phyloP scores from a whole-genome alignment of 345 rosid species.

The Eutrema yunnanense region DNA sequence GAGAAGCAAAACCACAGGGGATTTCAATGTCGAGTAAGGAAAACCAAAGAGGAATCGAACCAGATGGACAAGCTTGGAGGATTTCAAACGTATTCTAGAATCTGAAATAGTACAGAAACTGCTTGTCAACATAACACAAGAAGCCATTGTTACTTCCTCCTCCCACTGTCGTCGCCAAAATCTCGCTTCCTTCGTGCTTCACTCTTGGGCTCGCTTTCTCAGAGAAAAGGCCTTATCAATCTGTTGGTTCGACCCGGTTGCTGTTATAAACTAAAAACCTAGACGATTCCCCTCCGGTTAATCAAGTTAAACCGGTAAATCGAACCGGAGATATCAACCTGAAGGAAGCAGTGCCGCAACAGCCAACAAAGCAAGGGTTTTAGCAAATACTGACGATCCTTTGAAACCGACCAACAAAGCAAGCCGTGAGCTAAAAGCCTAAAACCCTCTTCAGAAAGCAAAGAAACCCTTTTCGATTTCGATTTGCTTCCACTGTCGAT shows the following conservation, averaged over 20 bases:
- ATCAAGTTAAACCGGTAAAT: neutral
- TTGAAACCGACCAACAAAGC: slow-evolving; percentile 2
- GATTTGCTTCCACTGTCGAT: neutral
- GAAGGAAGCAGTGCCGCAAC: neutral
- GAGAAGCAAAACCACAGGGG: neutral
- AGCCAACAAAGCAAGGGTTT: slow-evolving; percentile 20
- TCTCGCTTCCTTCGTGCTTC: neutral
- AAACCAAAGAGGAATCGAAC: slow-evolving; percentile 14
- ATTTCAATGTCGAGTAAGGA: neutral
- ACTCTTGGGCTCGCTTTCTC: slow-evolving; percentile 15
- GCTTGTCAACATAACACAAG: slow-evolving; percentile 22
- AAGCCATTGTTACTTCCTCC: slow-evolving; percentile 19
- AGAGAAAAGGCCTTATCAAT: slow-evolving; percentile 21
- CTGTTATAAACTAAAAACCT: neutral
- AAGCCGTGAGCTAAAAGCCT: slow-evolving; percentile 24
- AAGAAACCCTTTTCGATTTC: neutral
- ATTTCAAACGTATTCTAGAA: slow-evolving; percentile 23
- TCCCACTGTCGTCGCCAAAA: neutral
- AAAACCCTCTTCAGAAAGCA: slow-evolving; percentile 15
- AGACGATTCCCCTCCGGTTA: neutral
- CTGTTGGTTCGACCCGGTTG: slow-evolving; percentile 13
- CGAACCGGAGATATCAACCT: slow-evolving; percentile 17
- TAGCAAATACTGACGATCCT: slow-evolving; percentile 17
- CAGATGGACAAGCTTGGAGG: slow-evolving; percentile 20
- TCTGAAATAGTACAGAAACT: slow-evolving; percentile 11